phyloP scores from a whole-genome alignment of 202 grass and related monocot species.

The Musa balbisiana region DNA sequence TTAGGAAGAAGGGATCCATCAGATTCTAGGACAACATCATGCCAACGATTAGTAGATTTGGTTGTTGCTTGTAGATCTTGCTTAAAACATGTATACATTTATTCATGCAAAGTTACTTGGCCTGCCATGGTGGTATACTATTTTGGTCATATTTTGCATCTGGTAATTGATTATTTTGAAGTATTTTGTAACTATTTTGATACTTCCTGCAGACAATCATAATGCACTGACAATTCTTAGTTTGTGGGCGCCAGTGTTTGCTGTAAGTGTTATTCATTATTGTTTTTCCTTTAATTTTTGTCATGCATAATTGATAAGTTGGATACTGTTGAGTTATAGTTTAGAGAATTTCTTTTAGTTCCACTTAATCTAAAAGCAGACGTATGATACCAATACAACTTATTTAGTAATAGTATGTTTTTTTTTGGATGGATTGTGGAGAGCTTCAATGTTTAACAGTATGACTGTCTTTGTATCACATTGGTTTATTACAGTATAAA shows the following conservation, averaged over 20 bases:
- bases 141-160: background rate
- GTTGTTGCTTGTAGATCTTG: background rate
- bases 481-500: too few species aligned
- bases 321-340: background rate
- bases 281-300: conserved; percentile 18
- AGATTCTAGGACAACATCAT: too few species aligned
- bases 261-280: conserved; percentile 48
- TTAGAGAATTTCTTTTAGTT: background rate
- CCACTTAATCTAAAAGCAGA: background rate
- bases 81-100: background rate
- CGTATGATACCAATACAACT: too few species aligned
- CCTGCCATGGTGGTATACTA: background rate
- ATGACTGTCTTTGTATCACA: too few species aligned
- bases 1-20: too few species aligned
- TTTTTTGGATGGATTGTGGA: too few species aligned
- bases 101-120: background rate
- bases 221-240: conserved; percentile 74
- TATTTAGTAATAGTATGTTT: too few species aligned
- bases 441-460: too few species aligned
- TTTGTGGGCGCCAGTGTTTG: conserved; percentile 78
- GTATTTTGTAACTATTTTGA: background rate
- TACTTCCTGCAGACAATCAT: conserved; percentile 72
- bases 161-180: background rate
- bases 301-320: background rate
- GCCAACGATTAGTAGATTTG: too few species aligned